A percentile compares a stretch with the other conserved stretches of the same genome.
These are phyloP conservation scores for Saxophila tyrrhenica DNA, from an alignment of 495 filamentous ascomycete genomes.

Conservation along the genomic window DNA sequence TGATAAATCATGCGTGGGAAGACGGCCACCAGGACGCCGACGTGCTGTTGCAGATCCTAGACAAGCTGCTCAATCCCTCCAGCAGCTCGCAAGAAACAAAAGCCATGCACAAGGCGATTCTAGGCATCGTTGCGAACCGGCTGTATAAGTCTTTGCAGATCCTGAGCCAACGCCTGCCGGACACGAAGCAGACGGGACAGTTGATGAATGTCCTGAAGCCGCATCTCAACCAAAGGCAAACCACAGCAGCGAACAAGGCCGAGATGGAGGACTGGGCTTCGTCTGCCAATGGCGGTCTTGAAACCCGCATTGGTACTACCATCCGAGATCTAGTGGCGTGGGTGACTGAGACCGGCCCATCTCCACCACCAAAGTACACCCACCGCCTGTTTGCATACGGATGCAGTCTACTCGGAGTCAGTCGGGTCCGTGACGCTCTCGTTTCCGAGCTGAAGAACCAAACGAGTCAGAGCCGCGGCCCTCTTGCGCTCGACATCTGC, in stretches of 20 bases:
- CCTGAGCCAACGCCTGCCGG: conserved; percentile 56
- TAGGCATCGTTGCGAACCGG: conserved; percentile 68
- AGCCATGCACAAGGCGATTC: conserved; percentile 67
- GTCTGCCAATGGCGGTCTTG: conserved; percentile 47
- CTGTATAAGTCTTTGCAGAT: conserved; percentile 65
- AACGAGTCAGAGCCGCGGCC: conserved; percentile 40
- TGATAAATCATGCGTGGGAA: conserved; percentile 74
- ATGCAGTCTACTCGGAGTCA: conserved; percentile 58
- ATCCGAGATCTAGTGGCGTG: conserved; percentile 62
- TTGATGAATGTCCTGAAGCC: conserved; percentile 59
- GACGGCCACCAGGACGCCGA: conserved; percentile 38
- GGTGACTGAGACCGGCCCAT: conserved; percentile 50
- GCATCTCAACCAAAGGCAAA: conserved; percentile 55
- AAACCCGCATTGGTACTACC: conserved; percentile 49
- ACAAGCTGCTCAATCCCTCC: conserved; percentile 61
- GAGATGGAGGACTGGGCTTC: conserved; percentile 70
- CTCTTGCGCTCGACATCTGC: conserved; percentile 62
- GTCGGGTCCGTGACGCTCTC: conserved; percentile 47
- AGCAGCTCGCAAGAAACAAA: conserved; percentile 71
- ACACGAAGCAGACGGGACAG: conserved; percentile 57
- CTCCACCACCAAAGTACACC: conserved; percentile 63
- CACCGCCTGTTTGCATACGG: conserved; percentile 61
- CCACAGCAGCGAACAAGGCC: conserved; percentile 50
- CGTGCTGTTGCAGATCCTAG: conserved; percentile 62
- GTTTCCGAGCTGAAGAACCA: conserved; percentile 60